Conservation (phyloP, 345 rosid species). For the Eucalyptus polyanthemos region DNA sequence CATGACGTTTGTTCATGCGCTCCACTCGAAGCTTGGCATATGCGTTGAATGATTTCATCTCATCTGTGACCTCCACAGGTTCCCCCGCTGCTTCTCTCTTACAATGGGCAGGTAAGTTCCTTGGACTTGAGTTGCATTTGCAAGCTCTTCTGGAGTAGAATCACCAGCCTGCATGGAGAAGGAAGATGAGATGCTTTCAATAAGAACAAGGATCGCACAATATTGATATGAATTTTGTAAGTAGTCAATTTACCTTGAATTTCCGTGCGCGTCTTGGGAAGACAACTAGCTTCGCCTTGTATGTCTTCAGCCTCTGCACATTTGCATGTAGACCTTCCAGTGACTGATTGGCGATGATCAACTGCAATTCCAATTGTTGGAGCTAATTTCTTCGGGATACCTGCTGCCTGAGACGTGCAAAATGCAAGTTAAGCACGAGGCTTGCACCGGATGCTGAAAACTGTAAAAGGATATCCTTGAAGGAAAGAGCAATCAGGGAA, state of each 20-base stretch:
- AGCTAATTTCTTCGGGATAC: constrained; percentile 76
- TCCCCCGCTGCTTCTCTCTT: constrained; percentile 44
- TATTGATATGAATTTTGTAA: neutral
- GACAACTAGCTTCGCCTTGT: constrained; percentile 77
- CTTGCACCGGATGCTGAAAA: neutral
- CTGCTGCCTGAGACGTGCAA: constrained; percentile 41
- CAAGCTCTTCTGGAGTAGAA: constrained; percentile 68
- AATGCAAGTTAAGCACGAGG: neutral
- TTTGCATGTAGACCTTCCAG: constrained; percentile 42
- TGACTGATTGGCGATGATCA: constrained; percentile 71
- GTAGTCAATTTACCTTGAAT: constrained; percentile 32
- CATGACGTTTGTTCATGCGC: constrained; percentile 39
- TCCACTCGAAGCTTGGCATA: constrained; percentile 67
- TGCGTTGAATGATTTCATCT: constrained; percentile 74
- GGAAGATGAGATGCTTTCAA: neutral
- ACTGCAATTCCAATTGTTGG: constrained; percentile 69
- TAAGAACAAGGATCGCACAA: neutral
- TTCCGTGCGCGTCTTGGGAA: constrained; percentile 69
- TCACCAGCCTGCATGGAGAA: constrained; percentile 58
- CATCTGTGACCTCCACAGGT: constrained; percentile 1
- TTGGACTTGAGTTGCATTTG: constrained; percentile 66
- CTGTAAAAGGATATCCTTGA: neutral
- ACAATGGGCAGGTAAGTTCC: constrained; percentile 55
- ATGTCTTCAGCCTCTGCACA: constrained; percentile 84
- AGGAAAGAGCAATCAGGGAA: no score